Evolutionary conservation across 768 basidiomycete species (phyloP), one percentile per base, ranked within the genome.

Genomic region (Hygrocybe punicea): DNA sequence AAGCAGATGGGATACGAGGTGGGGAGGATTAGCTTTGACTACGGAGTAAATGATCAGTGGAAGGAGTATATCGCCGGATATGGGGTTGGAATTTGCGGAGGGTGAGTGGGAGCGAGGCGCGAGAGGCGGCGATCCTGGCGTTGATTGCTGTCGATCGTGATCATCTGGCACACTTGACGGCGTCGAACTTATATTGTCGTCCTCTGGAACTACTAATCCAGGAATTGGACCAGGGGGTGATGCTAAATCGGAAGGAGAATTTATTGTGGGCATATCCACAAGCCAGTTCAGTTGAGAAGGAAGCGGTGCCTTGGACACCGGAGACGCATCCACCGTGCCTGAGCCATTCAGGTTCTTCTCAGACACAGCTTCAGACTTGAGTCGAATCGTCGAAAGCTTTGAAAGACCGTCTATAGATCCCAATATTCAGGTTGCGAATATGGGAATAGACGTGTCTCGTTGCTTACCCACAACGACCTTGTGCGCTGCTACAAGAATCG

Each of bases 31-130:
- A 11, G 91, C 79, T 69, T 92, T 93, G 64, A 98, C 94, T 40
- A 97, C 92, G 1, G 93, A 85, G 66, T 89, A 97, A 48, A 98
- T 99, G 69, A 98, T 85, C 58, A 98, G 73, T 0, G 96, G 96
- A 14, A 99, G 81, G 37, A 99, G 86, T 40, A 97, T 81, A 65
- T 98, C 96, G 1, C 93, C 91, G 0, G 88, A 90, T 4, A 89
- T 84, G 4, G 82, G 83, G 1, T 82, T 85, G 1, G 77, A 67
- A 10, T 69, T 66, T 39, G 66, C 56, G 13, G 53, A 49, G 16
- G 58, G 14, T 36, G 63, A 63, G 23, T 48, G 58, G 19, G 63
- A 54, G 2, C 63, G 33, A 10, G 48, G 6, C 13, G 49, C 9
- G 21, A 56, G 48, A 17, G 39, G 45, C 19, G 55, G 37, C 29